Evolutionary conservation across 1,284 basidiomycete species (phyloP), one percentile per base, ranked within the genome.

Genomic region (Garcileccinum viscosum): DNA sequence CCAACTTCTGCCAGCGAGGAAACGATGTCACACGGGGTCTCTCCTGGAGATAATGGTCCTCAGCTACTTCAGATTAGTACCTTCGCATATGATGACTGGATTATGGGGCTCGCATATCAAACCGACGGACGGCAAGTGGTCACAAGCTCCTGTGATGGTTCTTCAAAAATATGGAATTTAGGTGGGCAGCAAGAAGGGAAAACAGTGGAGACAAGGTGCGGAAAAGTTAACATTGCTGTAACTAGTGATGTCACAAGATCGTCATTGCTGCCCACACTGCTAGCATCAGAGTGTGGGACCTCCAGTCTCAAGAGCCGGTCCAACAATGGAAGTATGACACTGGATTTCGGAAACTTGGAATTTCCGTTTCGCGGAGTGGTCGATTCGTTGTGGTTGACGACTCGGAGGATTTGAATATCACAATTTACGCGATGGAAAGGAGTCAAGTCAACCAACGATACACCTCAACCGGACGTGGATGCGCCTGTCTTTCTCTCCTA

Each of bases 401-500:
- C n/a, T n/a, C n/a, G 27, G 53, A 24, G 30, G 58, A 24, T 7
- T 22, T 9, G 1, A 58, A 58, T 24, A 1, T 3, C 14, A 24
- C 30, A n/a, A 37, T 60, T n/a, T 37, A 35, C n/a, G 15, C 30
- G 14, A 60, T 60, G 14, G 4, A 60, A 60, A 24, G 33, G 14
- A 22, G 0, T 5, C 24, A 11, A 14, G 32, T 35, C 27, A 9
- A 38, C 5, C 7, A 22, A 7, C 2, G 6, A 63, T 71, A 19
- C 3, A 30, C 1, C 8, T 30, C 9, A 15, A 5, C 5, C 4
- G 0, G 0, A 0, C 1, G 4, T 8, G n/a, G 2, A 14, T 0
- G 3, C 24, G 63, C 22, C 1, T 66, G 12, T 66, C 17, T 9
- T 72, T 72, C 42, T 71, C 73, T 60, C 72, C 73, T 0, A 42